Evolutionary conservation across 352 stramenopile genomes (phyloP).

Genomic region (Globisporangium irregulare): DNA sequence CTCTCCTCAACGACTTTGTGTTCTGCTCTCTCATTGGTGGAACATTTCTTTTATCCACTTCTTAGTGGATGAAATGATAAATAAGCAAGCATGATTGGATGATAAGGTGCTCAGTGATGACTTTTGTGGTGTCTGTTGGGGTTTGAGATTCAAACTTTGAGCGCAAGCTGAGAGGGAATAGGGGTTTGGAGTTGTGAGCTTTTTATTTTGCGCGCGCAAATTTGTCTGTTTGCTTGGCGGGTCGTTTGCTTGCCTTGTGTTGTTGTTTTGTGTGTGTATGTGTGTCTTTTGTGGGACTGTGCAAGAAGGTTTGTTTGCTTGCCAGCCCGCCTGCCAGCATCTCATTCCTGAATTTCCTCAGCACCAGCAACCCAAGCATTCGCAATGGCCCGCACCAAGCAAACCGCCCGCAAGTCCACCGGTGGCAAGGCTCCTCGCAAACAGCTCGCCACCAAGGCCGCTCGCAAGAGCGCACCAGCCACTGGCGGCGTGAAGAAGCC

Average conservation of each 20-base stretch:
- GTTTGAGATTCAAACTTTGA: too few relatives aligned
- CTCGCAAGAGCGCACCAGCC: conserved; percentile 90
- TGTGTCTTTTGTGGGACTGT: background rate
- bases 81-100: conserved; percentile 23
- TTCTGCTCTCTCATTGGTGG: conserved; percentile 29
- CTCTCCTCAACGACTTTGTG: background rate
- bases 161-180: background rate
- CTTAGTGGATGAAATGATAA: conserved; percentile 9
- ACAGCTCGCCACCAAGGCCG: conserved; percentile 92
- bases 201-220: background rate
- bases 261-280: background rate
- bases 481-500: conserved; percentile 94
- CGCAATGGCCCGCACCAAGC: conserved; percentile 94
- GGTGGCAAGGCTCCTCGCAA: conserved; percentile 94
- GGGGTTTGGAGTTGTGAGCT: background rate
- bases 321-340: background rate
- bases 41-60: background rate
- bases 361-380: conserved; percentile 26
- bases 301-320: background rate
- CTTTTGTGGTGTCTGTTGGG: conserved; percentile 4
- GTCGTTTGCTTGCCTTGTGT: background rate
- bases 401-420: conserved; percentile 95
- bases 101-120: background rate
- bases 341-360: conserved; percentile 61
- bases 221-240: background rate